Evolutionary conservation across 192 early-diverging fungal genomes (phyloP).

Genomic region (Coemansia sp.): DNA sequence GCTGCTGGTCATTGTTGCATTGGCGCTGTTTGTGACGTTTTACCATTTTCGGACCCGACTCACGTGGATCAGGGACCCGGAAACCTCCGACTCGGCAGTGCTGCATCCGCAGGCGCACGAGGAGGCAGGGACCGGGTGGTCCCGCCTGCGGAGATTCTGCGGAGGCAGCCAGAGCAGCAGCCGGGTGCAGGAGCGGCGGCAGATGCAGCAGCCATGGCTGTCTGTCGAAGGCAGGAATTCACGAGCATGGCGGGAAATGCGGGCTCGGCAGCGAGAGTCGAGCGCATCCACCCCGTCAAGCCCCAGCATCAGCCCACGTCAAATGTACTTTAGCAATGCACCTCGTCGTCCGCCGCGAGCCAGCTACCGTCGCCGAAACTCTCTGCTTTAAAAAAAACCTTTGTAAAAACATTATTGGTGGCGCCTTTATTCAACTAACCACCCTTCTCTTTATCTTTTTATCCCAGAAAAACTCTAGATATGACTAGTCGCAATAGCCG

Average conservation of each 20-base stretch:
- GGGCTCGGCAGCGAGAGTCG: constrained; percentile 17
- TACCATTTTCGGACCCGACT: constrained; percentile 43
- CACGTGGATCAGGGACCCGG: constrained; percentile 29
- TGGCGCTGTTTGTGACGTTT: constrained; percentile 36
- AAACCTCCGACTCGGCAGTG: constrained; percentile 29
- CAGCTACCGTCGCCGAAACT: constrained; percentile 1
- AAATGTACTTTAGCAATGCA: not conserved
- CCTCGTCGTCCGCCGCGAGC: constrained; percentile 14
- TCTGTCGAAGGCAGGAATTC: constrained; percentile 26
- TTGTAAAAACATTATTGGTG: constrained; percentile 9
- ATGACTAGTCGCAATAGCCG: not conserved
- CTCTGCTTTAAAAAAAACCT: not conserved
- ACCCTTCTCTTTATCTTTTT: not conserved
- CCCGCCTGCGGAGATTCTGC: constrained; percentile 4
- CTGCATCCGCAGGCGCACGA: constrained; percentile 10
- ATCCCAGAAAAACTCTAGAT: not conserved
- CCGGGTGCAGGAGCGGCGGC: constrained; percentile 5
- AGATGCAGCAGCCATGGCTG: constrained; percentile 34
- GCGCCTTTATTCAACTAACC: constrained; percentile 1
- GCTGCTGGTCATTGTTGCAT: constrained; percentile 31
- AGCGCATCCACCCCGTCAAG: constrained; percentile 10
- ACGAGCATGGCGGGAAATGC: constrained; percentile 44
- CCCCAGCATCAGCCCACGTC: not conserved
- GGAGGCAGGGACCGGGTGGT: constrained; percentile 7
- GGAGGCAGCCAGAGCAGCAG: not conserved